Conservation (phyloP, 768 basidiomycete species). For the Tylopilus rubrobrunneus region DNA sequence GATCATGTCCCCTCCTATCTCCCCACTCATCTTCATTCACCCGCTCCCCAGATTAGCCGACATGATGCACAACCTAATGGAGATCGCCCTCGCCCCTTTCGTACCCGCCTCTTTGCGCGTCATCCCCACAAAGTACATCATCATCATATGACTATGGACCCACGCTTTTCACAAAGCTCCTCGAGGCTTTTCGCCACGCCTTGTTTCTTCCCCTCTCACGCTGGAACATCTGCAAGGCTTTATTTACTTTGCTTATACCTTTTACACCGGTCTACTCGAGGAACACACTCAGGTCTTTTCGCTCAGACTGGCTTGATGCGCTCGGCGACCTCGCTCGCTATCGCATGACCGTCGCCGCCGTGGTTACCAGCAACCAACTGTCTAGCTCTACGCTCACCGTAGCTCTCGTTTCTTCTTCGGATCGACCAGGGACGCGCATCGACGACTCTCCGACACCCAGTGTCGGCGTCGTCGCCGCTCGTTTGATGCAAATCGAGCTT, state of each 20-base stretch:
- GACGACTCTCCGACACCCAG: too few relatives aligned
- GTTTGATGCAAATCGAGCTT: too few relatives aligned
- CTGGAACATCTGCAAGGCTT: conserved; percentile 93
- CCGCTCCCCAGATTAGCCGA: conserved; percentile 66
- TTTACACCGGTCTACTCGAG: conserved; percentile 88
- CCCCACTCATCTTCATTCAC: conserved; percentile 1
- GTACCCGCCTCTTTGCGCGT: conserved; percentile 7
- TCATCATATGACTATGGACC: conserved; percentile 66
- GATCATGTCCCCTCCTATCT: neutral
- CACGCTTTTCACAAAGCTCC: conserved; percentile 82
- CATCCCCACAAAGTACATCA: too few relatives aligned
- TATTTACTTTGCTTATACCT: conserved; percentile 92
- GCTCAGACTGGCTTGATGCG: conserved; percentile 90
- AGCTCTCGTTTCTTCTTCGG: conserved; percentile 43
- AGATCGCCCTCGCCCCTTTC: too few relatives aligned
- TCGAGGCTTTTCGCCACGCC: conserved; percentile 85
- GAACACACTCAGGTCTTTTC: conserved; percentile 70
- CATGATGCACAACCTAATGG: neutral
- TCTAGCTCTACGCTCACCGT: conserved; percentile 1
- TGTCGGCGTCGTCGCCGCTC: too few relatives aligned
- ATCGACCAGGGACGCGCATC: too few relatives aligned
- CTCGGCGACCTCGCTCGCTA: too few relatives aligned
- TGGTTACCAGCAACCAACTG: too few relatives aligned
- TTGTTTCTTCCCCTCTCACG: conserved; percentile 61
- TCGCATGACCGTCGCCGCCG: too few relatives aligned